These are phyloP conservation scores for Lupinus albus DNA, from an alignment of 306 rosid species.

Conservation along the genomic window DNA sequence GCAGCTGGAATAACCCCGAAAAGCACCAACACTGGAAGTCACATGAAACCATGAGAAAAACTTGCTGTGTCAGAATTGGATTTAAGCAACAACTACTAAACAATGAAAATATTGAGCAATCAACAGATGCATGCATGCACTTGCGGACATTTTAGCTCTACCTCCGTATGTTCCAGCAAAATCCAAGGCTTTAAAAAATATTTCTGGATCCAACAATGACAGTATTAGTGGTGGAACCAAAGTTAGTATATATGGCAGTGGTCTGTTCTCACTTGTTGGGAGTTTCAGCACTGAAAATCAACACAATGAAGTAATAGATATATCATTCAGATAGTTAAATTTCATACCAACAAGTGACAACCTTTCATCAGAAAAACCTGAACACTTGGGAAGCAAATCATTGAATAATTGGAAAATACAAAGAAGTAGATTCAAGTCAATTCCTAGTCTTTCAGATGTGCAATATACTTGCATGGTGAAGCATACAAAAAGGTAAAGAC, in stretches of 20 bases:
- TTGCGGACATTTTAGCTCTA: conserved; percentile 27
- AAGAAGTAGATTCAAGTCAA: too few species aligned
- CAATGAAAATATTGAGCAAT: conserved; percentile 19
- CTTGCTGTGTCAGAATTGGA: conserved; percentile 2
- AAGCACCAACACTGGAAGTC: conserved; percentile 60
- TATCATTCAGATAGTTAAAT: conserved; percentile 5
- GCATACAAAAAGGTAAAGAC: conserved; percentile 23
- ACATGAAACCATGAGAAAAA: conserved; percentile 36
- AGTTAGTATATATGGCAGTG: conserved; percentile 63
- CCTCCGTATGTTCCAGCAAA: conserved; percentile 86
- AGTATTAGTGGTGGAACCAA: conserved; percentile 65
- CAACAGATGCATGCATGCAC: background rate
- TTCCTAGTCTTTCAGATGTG: too few species aligned
- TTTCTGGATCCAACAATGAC: conserved; percentile 70
- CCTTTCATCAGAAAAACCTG: background rate
- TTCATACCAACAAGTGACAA: background rate
- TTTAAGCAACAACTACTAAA: conserved; percentile 5
- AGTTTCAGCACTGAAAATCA: conserved; percentile 64
- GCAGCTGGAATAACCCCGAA: conserved; percentile 81
- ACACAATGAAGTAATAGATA: background rate
- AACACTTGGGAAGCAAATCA: too few species aligned
- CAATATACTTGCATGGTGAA: background rate
- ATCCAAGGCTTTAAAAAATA: conserved; percentile 73
- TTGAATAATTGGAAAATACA: too few species aligned
- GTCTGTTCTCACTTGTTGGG: conserved; percentile 55